Base-by-base conservation (phyloP, 768 basidiomycete genomes). In the Scleroderma citrinum region DNA sequence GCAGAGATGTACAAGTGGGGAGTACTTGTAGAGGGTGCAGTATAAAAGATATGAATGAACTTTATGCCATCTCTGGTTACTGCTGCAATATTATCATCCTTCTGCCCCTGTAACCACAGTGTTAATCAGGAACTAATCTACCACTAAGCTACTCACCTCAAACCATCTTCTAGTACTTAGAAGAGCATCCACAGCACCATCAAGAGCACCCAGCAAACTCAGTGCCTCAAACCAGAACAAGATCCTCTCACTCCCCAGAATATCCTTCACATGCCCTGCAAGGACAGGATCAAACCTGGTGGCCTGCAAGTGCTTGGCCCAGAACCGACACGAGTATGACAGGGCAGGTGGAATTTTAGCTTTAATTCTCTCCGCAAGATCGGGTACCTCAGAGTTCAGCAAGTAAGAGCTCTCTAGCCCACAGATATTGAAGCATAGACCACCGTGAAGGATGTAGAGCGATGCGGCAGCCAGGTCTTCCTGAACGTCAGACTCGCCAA, bases 381-480 rank as follows among this genome's bases (percentile, higher is more conserved):
- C 54, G 2, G 53, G 50, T 4, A 72, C 40, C 8, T 65, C 59
- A n/a, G 38, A n/a, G 23, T 73, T 71, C 12, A 31, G 49, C 0
- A 59, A 24, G 42, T 65, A 62, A 3, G 72, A 74, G 24, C 67
- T 61, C 31, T 68, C 44, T 11, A 74, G 48, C 12, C 54, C 39
- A 21, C 71, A 74, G 13, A 74, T 71, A 38, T 74, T 72, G 56
- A 75, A 74, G 42, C 49, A 54, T 31, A 74, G 68, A n/a, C 50
- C 53, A 26, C 35, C 44, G 7, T 50, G 52, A 69, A 74, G 71
- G 21, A 63, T 51, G 21, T 47, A 43, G 8, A 74, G 17, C 12
- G 56, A 62, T 7, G 55, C 52, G 10, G 46, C 30, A 5, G 60
- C 56, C 1, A 71, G 52, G n/a, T 49, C 34, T 3, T 24, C 35